Conservation (phyloP, 495 filamentous ascomycete species). For the Amphirosellinia nigrospora region DNA sequence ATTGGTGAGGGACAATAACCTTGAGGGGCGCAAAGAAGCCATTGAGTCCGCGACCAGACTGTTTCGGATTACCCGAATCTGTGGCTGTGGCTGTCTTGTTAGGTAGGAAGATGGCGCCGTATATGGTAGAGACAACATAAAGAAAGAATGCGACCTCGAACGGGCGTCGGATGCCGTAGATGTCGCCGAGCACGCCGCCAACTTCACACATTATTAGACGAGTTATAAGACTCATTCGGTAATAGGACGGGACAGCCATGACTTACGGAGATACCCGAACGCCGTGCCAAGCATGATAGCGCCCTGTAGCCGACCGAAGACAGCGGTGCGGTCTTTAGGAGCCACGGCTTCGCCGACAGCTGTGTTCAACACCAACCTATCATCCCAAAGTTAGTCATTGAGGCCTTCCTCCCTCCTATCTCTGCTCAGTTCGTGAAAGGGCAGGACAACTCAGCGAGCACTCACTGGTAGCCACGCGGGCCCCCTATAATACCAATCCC, state of each 20-base stretch:
- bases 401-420: neutral
- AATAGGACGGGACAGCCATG: neutral
- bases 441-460: neutral
- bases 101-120: constrained; percentile 40
- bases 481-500: constrained; percentile 63
- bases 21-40: constrained; percentile 61
- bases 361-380: constrained; percentile 58
- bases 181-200: constrained; percentile 60
- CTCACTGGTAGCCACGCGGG: constrained; percentile 60
- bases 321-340: constrained; percentile 55
- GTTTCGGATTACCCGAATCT: constrained; percentile 34
- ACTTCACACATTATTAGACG: constrained; percentile 29
- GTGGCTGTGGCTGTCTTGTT: constrained; percentile 25
- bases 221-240: neutral
- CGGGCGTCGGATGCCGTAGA: constrained; percentile 56
- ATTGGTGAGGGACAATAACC: constrained; percentile 55
- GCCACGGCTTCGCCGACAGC: constrained; percentile 57
- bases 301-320: constrained; percentile 61
- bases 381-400: neutral
- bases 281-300: constrained; percentile 62
- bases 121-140: constrained; percentile 50
- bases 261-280: constrained; percentile 56
- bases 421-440: neutral
- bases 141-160: constrained; percentile 59
- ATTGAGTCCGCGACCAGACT: constrained; percentile 41